Conservation (phyloP, 257 asterid species). For the Solanum pennellii region DNA sequence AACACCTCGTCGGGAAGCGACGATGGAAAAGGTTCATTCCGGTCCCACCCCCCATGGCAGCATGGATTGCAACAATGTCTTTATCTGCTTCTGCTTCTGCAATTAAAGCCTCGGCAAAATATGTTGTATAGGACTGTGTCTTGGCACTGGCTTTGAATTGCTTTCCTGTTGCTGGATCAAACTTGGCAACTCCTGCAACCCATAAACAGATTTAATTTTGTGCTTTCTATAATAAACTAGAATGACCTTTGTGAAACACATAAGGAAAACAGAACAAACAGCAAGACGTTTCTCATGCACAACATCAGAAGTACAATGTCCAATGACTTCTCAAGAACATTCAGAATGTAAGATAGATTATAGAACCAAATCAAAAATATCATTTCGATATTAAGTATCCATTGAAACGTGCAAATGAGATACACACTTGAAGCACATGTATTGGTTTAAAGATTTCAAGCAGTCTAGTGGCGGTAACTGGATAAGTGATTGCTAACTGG, state of each 20-base stretch:
- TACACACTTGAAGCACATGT: background rate
- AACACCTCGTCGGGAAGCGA: conserved; percentile 74
- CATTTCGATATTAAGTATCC: background rate
- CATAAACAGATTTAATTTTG: background rate
- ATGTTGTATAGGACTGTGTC: conserved; percentile 82
- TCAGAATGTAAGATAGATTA: background rate
- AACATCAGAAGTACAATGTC: background rate
- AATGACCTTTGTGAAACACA: background rate
- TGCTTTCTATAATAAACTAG: background rate
- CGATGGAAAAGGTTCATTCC: conserved; percentile 86
- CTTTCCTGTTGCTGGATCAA: conserved; percentile 94
- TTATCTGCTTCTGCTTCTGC: conserved; percentile 91
- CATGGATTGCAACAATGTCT: conserved; percentile 81
- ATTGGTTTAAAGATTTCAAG: background rate
- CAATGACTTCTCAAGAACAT: background rate
- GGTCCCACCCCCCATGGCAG: conserved; percentile 99
- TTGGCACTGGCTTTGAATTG: conserved; percentile 65
- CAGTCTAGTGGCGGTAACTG: background rate
- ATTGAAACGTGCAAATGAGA: background rate
- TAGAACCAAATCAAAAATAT: background rate
- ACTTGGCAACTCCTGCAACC: conserved; percentile 66
- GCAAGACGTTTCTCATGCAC: background rate
- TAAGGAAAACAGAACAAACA: background rate
- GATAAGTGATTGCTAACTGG: background rate
- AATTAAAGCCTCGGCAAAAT: conserved; percentile 88